These are phyloP conservation scores for Pyrenochaeta sp. DNA, from an alignment of 2,329 filamentous ascomycete species.

Conservation along the genomic window DNA sequence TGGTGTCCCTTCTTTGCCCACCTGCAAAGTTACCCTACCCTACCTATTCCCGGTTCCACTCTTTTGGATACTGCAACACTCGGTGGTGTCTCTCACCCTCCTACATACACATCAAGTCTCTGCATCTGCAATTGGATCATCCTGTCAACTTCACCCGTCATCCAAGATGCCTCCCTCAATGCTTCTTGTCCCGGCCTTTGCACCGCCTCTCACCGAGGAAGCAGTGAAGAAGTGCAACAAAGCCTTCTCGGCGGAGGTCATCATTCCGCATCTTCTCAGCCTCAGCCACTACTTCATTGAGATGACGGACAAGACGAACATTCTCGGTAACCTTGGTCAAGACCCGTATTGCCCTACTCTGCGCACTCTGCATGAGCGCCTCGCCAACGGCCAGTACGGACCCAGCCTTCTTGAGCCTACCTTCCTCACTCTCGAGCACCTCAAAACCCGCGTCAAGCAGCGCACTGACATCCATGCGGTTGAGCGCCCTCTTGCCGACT, in stretches of 20 bases:
- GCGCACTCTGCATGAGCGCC: conserved; percentile 34
- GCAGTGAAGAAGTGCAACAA: conserved; percentile 13
- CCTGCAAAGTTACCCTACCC: no score
- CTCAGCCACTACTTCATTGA: conserved; percentile 20
- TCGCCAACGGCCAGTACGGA: conserved; percentile 40
- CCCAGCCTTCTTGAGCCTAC: conserved; percentile 22
- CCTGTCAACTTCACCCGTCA: not conserved
- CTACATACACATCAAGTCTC: not conserved
- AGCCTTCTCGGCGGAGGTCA: conserved; percentile 12
- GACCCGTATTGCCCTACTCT: conserved; percentile 39
- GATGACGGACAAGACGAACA: conserved; percentile 11
- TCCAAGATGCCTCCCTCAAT: conserved; percentile 9
- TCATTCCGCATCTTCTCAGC: conserved; percentile 27
- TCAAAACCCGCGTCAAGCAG: conserved; percentile 52
- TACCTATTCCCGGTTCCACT: no score
- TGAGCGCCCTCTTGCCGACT: conserved; percentile 52
- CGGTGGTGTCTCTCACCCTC: no score
- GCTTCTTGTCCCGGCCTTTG: conserved; percentile 15
- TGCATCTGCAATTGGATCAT: not conserved
- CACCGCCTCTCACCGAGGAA: conserved; percentile 21
- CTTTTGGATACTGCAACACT: no score
- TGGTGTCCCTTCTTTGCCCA: no score
- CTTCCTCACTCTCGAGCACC: conserved; percentile 15
- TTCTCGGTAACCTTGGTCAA: conserved; percentile 13
- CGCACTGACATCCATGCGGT: no score